A percentile compares a stretch with the other conserved stretches of the same genome.
These are phyloP conservation scores for Myxozyma nipponensis DNA, from an alignment of 805 yeast species.

Conservation along the genomic window DNA sequence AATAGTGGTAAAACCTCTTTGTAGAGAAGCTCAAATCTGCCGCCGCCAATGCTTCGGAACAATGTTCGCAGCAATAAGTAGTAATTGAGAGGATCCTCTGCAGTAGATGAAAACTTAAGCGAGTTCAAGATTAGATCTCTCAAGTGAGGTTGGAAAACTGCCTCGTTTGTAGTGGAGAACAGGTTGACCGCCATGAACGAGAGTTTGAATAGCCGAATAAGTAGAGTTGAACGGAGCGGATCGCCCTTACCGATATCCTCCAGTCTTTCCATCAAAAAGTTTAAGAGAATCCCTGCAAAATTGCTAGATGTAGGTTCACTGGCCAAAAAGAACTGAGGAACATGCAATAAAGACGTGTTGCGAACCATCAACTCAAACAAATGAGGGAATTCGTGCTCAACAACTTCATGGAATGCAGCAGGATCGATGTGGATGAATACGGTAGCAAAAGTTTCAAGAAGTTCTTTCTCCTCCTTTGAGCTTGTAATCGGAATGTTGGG, in stretches of 20 bases:
- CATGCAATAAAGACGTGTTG: conserved; percentile 80
- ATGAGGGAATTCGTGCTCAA: conserved; percentile 71
- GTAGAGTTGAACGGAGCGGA: conserved; percentile 67
- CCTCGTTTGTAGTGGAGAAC: conserved; percentile 80
- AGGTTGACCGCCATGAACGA: conserved; percentile 95
- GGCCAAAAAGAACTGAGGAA: conserved; percentile 91
- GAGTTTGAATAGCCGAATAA: conserved; percentile 81
- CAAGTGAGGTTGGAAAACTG: conserved; percentile 82
- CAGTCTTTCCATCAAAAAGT: conserved; percentile 68
- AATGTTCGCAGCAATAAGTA: conserved; percentile 82
- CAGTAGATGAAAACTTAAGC: conserved; percentile 70
- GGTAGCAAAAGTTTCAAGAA: conserved; percentile 93
- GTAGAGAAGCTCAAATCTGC: conserved; percentile 87
- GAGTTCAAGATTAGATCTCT: conserved; percentile 78
- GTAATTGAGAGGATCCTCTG: conserved; percentile 87
- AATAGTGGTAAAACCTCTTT: conserved; percentile 88
- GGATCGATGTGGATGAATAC: conserved; percentile 92
- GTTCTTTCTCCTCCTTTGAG: conserved; percentile 87
- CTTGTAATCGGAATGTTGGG: conserved; percentile 82
- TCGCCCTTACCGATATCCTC: conserved; percentile 79
- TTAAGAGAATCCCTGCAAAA: conserved; percentile 76
- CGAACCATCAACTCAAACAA: conserved; percentile 73
- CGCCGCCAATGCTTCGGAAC: conserved; percentile 94
- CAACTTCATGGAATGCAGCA: conserved; percentile 90
- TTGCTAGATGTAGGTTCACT: conserved; percentile 93